These are phyloP conservation scores for Hymenoscyphus repandus DNA, from an alignment of 2,329 filamentous ascomycete species.

Conservation along the genomic window DNA sequence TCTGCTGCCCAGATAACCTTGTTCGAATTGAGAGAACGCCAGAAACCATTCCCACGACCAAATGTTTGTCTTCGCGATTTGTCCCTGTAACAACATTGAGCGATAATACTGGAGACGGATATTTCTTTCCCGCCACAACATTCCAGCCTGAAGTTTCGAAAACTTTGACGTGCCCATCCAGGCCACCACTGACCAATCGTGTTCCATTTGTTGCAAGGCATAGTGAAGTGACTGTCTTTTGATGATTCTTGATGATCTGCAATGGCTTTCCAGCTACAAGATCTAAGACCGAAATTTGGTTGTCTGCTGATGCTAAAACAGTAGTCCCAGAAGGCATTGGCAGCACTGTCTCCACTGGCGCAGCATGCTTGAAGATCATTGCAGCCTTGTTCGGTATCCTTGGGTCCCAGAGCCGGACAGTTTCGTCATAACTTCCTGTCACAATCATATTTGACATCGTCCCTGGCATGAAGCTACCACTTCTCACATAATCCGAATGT, in stretches of 20 bases:
- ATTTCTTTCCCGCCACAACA: conserved; percentile 91
- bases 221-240: conserved; percentile 92
- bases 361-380: conserved; percentile 94
- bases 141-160: conserved; percentile 95
- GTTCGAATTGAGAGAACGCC: conserved; percentile 89
- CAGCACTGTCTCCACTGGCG: conserved; percentile 82
- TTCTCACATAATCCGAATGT: conserved; percentile 88
- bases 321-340: conserved; percentile 83
- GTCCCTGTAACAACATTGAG: conserved; percentile 70
- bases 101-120: conserved; percentile 83
- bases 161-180: conserved; percentile 96
- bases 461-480: conserved; percentile 77
- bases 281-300: conserved; percentile 85
- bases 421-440: conserved; percentile 91
- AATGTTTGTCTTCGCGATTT: conserved; percentile 77
- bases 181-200: conserved; percentile 77
- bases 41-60: conserved; percentile 91
- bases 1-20: conserved; percentile 77
- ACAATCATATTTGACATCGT: conserved; percentile 66
- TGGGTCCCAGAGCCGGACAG: conserved; percentile 90
- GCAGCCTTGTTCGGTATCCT: conserved; percentile 64
- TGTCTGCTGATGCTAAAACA: conserved; percentile 77
- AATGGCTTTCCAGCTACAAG: conserved; percentile 85
- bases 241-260: conserved; percentile 85
- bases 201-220: conserved; percentile 74